Evolutionary conservation across 2,329 filamentous ascomycete genomes (phyloP).

Genomic region (Aspergillus japonicus): DNA sequence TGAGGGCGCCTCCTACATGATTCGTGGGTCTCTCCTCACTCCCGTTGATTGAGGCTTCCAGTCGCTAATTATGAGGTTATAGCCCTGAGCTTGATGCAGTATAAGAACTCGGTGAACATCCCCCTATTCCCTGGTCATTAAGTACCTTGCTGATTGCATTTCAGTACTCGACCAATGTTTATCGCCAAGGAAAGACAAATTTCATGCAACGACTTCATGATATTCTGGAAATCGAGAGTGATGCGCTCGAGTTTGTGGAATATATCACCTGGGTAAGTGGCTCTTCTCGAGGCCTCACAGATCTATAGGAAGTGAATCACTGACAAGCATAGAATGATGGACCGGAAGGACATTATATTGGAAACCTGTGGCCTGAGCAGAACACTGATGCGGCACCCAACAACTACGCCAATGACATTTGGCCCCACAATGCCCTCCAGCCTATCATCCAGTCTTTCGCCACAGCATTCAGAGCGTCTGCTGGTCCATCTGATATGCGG

Average conservation of each 20-base stretch:
- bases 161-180: constrained; percentile 12
- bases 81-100: constrained; percentile 37
- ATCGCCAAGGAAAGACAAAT: constrained; percentile 40
- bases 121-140: too few relatives aligned
- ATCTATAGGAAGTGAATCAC: not conserved
- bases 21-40: too few relatives aligned
- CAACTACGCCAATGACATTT: constrained; percentile 28
- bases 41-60: too few relatives aligned
- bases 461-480: constrained; percentile 36
- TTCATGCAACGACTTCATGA: constrained; percentile 32
- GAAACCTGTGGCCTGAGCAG: constrained; percentile 37
- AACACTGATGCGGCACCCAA: constrained; percentile 27
- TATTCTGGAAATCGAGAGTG: constrained; percentile 33
- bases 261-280: constrained; percentile 34
- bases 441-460: constrained; percentile 39
- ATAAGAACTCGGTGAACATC: constrained; percentile 33
- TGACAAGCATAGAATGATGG: constrained; percentile 32
- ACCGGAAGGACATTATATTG: constrained; percentile 43
- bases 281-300: constrained; percentile 5
- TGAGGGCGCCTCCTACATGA: too few relatives aligned
- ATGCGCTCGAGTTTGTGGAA: constrained; percentile 35
- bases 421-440: constrained; percentile 35
- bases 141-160: not conserved
- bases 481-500: constrained; percentile 18
- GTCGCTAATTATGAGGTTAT: too few relatives aligned